Evolutionary conservation across 2,329 filamentous ascomycete genomes (phyloP).

Genomic region (Colletotrichum spaethianum): DNA sequence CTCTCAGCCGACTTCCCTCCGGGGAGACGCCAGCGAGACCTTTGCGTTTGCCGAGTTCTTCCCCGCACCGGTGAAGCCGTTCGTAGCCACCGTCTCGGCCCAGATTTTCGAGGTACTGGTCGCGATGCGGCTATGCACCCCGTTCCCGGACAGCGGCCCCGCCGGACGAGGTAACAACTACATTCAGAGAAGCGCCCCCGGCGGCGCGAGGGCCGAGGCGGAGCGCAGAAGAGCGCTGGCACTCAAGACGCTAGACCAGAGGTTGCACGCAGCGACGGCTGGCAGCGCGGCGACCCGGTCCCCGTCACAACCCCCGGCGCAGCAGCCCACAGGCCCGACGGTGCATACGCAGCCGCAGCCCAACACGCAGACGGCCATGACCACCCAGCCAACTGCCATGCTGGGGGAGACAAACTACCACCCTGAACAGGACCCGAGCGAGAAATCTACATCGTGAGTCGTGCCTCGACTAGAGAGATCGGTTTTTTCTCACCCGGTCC

Average conservation of each 20-base stretch:
- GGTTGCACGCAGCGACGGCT: conserved; percentile 85
- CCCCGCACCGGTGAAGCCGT: conserved; percentile 84
- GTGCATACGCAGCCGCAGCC: conserved; percentile 70
- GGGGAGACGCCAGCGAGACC: conserved; percentile 94
- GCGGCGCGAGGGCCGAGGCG: conserved; percentile 88
- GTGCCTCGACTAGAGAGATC: conserved; percentile 8
- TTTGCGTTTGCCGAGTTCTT: conserved; percentile 98
- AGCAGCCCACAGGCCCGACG: conserved; percentile 63
- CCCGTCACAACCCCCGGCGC: conserved; percentile 56
- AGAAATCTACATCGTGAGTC: conserved; percentile 48
- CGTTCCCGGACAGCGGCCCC: conserved; percentile 87
- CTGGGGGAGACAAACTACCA: conserved; percentile 80
- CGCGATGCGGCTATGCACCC: conserved; percentile 82
- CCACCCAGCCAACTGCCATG: conserved; percentile 67
- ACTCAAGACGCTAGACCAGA: conserved; percentile 91
- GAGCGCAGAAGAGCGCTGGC: conserved; percentile 91
- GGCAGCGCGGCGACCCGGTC: conserved; percentile 59
- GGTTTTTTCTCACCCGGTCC: neutral
- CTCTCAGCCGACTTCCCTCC: conserved; percentile 74
- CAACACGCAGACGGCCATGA: conserved; percentile 71
- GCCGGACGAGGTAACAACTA: conserved; percentile 76
- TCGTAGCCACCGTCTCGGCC: conserved; percentile 81
- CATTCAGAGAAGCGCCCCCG: conserved; percentile 69
- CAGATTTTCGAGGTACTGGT: conserved; percentile 83
- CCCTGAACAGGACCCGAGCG: conserved; percentile 69